Evolutionary conservation across 2,329 filamentous ascomycete genomes (phyloP), one percentile per base, ranked within the genome.

Genomic region (Diaporthe caulivora): DNA sequence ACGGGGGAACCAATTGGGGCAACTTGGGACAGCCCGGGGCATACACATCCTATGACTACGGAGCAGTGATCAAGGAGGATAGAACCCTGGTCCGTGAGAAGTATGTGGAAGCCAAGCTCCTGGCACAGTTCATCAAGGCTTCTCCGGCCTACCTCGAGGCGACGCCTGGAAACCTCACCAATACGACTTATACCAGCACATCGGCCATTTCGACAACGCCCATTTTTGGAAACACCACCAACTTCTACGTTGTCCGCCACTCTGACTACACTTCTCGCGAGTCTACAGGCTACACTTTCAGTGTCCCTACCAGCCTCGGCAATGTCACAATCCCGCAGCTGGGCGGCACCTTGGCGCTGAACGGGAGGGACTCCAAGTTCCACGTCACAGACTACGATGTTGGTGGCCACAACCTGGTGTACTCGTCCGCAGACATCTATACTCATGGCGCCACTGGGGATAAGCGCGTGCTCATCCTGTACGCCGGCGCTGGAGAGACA

Each of bases 1-100:
- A 88, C 76, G 94, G 94, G 18, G 94, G 94, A 8, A 95, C 94
- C 0, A 97, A 96, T 79, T 96, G 94, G 94, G 94, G 94, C 0
- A 95, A 95, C 75, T 81, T 94, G 6, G 92, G 93, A 0, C 90
- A 94, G 76, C 87, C 92, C 13, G 91, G 90, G 15, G 90, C 87
- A 3, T 92, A 92, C 74, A 91, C 88, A 0, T 88, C 86, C 0
- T 89, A 90, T 62, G 88, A 90, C 74, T 90, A 90, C 67, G 87
- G 84, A 10, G 84, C 86, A 10, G 84, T 87, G 9, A 94, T 96
- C 69, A 87, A 88, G 1, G 94, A 97, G 79, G 91, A 93, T 54
- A 88, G 94, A 31, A 88, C 88, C 1, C 84, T 96, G 3, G 83
- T 87, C 37, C 88, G 93, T 2, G 93, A 95, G 79, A 96, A 96